A percentile compares a stretch with the other conserved stretches of the same genome.
Evolutionary conservation across 352 stramenopile genomes (phyloP).

Genomic region (Phytophthora hibernalis): DNA sequence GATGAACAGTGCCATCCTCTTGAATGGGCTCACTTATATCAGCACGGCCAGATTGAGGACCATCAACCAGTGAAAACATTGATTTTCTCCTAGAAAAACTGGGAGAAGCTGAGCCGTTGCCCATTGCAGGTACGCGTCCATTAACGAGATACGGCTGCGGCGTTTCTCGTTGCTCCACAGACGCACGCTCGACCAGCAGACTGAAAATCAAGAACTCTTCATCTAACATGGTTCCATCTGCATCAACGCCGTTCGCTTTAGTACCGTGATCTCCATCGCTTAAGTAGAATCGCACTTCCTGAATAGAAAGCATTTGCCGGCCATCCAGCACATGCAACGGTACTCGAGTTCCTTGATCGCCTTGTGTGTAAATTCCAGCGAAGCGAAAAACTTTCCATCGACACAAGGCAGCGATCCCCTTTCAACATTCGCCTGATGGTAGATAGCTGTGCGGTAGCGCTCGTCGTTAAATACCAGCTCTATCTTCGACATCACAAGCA

Average conservation of each 20-base stretch:
- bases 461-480: slow-evolving; percentile 82
- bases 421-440: slow-evolving; percentile 45
- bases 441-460: slow-evolving; percentile 70
- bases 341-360: slow-evolving; percentile 37
- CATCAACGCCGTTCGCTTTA: slow-evolving; percentile 13
- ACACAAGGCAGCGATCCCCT: slow-evolving; percentile 11
- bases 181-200: slow-evolving; percentile 54
- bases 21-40: slow-evolving; percentile 45
- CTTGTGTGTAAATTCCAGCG: slow-evolving; percentile 60
- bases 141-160: slow-evolving; percentile 56
- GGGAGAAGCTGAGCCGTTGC: slow-evolving; percentile 79
- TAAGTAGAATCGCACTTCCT: slow-evolving; percentile 72
- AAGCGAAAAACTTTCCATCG: slow-evolving; percentile 52
- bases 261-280: slow-evolving; percentile 17
- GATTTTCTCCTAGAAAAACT: slow-evolving; percentile 84
- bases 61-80: slow-evolving; percentile 67
- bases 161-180: slow-evolving; percentile 44
- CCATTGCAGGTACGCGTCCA: slow-evolving; percentile 84
- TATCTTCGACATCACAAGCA: slow-evolving; percentile 65
- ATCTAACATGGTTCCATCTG: slow-evolving; percentile 19
- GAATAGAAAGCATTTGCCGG: slow-evolving; percentile 61
- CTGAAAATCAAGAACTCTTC: slow-evolving; percentile 69
- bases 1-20: slow-evolving; percentile 51
- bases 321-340: slow-evolving; percentile 66
- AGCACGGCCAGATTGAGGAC: slow-evolving; percentile 33